Base-by-base conservation (phyloP, 768 basidiomycete genomes). In the Mycena olivaceomarginata region DNA sequence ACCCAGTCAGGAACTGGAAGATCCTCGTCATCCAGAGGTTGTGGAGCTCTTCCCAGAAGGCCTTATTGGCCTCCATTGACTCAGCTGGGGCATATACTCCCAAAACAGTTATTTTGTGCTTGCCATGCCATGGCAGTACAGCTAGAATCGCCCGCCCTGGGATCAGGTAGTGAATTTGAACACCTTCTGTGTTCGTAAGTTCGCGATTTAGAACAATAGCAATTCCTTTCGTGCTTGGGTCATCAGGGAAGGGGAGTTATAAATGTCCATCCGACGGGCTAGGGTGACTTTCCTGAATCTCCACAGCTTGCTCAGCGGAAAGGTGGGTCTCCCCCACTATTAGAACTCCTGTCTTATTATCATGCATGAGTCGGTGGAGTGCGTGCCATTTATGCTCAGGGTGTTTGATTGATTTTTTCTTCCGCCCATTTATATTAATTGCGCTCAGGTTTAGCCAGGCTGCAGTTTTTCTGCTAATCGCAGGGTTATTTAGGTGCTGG, bases 161-260 rank as follows among this genome's bases (percentile, higher is more conserved):
- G 25, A 25, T 25, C 25, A 25, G 25, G 25, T 25, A 25, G 25
- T 25, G 25, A 25, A 25, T 25, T 25, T 25, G 25, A 25, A 25
- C 25, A 25, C 25, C 25, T 25, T 25, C 25, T 25, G 25, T 25
- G 2, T 25, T 25, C 25, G 25, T 25, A 25, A 2, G 25, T 25
- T 25, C 25, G 25, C 25, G 25, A 56, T 82, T 81, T 10, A 81
- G 31, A 0, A 79, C 66, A 9, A 81, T 62, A 0, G 79, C 79
- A 2, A 80, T 64, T 0, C 75, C 75, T 41, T 46, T 59, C 1
- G 64, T 59, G 18, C 31, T 39, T 15, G 64, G 62, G 13, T 75
- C 68, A 0, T 68, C 56, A 0, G 74, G 67, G 67, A 25, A 18
- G 4, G 63, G 1, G 75, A 59, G 51, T 70, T 37, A 53, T 37